These are phyloP conservation scores for Heteromeles arbutifolia DNA, from an alignment of 306 rosid genomes.

Conservation along the genomic window DNA sequence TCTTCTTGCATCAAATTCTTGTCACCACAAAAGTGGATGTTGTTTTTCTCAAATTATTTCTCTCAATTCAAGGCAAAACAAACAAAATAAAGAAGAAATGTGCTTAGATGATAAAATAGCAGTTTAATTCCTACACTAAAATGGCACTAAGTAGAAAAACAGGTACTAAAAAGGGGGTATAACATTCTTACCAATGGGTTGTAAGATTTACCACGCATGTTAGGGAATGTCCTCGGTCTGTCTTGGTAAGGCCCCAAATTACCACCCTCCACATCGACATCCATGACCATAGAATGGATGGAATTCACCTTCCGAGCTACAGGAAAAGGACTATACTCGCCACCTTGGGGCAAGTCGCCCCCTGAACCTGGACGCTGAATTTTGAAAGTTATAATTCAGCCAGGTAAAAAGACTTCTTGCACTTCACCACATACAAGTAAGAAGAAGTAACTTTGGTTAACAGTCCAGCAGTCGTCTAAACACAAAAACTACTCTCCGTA, in stretches of 20 bases:
- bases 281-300: slow-evolving; percentile 49
- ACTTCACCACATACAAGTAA: not conserved
- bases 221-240: slow-evolving; percentile 77
- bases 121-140: not conserved
- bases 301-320: slow-evolving; percentile 70
- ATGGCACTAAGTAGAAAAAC: not conserved
- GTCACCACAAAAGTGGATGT: not conserved
- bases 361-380: slow-evolving; percentile 95
- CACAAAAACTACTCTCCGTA: not conserved
- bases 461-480: not conserved
- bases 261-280: slow-evolving; percentile 65
- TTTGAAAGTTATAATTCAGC: slow-evolving; percentile 41
- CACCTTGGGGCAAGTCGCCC: slow-evolving; percentile 97
- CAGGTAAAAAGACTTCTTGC: not conserved
- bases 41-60: not conserved
- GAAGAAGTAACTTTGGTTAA: not conserved
- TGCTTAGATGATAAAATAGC: not conserved
- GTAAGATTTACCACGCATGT: slow-evolving; percentile 81
- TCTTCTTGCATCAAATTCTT: not conserved
- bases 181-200: slow-evolving; percentile 60
- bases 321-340: slow-evolving; percentile 68
- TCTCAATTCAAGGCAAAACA: not conserved
- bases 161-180: not conserved
- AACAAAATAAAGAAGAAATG: not conserved
- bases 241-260: slow-evolving; percentile 63